phyloP scores from a whole-genome alignment of 2,329 filamentous ascomycete species.

The Ceratocystis diversiconidia region DNA sequence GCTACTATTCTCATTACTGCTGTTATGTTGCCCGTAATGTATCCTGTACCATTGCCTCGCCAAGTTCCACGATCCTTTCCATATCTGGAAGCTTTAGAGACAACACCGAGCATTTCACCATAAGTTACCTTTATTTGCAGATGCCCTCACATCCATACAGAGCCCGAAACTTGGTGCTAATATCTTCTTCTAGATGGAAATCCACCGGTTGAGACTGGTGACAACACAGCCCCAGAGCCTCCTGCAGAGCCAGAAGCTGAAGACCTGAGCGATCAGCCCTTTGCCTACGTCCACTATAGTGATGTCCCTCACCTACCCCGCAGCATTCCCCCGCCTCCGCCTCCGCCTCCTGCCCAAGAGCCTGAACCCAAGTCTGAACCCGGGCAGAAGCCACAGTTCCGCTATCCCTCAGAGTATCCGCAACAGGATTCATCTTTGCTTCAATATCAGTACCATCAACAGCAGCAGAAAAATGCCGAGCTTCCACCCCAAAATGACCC shows the following conservation, averaged over 20 bases:
- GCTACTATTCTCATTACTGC: background rate
- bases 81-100: constrained; percentile 1
- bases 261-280: background rate
- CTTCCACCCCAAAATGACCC: background rate
- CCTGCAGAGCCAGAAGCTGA: background rate
- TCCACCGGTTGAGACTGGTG: background rate
- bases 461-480: background rate
- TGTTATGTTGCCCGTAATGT: constrained; percentile 1
- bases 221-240: background rate
- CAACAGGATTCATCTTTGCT: background rate
- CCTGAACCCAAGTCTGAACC: background rate
- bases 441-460: background rate
- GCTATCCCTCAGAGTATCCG: background rate
- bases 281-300: constrained; percentile 1
- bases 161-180: background rate
- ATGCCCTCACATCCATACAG: background rate
- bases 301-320: background rate
- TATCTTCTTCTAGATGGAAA: background rate
- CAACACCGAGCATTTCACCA: background rate
- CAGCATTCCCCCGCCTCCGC: background rate
- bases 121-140: background rate
- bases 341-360: background rate
- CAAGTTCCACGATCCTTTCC: background rate
- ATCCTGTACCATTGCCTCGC: background rate
- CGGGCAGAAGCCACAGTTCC: background rate